Percentiles rank a stretch among this genome's conserved stretches.
Conservation (phyloP, 1,139 yeast species). For the Pneumocystis carinii region DNA sequence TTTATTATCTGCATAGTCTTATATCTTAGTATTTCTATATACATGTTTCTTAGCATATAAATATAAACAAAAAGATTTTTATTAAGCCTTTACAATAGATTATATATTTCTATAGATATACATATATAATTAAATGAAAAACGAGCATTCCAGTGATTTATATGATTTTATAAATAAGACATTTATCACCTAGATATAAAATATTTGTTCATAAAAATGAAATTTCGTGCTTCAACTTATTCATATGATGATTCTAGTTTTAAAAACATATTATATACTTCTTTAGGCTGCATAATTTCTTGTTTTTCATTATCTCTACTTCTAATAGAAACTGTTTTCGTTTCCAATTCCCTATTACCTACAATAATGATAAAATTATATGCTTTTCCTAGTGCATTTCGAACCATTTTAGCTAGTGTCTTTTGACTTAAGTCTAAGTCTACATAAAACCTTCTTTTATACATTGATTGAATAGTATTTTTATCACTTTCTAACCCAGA, state of each 20-base stretch:
- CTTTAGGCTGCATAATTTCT: background rate
- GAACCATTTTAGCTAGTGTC: conserved; percentile 89
- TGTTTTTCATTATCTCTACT: conserved; percentile 50
- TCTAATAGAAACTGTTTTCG: conserved; percentile 73
- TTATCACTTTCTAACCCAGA: conserved; percentile 25
- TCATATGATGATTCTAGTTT: background rate
- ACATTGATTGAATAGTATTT: conserved; percentile 2
- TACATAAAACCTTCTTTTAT: conserved; percentile 49
- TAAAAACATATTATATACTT: background rate
- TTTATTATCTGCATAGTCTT: no score
- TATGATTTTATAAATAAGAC: no score
- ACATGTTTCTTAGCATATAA: no score
- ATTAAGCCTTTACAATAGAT: no score
- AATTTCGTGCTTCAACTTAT: background rate
- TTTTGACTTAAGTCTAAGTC: conserved; percentile 88
- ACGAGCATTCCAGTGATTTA: no score
- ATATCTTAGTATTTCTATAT: no score
- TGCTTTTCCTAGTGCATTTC: conserved; percentile 84
- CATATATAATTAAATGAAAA: no score
- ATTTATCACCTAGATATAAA: no score
- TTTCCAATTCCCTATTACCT: conserved; percentile 79
- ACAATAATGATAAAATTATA: conserved; percentile 91
- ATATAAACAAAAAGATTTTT: no score
- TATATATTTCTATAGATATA: no score
- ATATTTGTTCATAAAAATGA: background rate